A percentile compares a stretch with the other conserved stretches of the same genome.
Conservation (phyloP, 441 rosid species). For the Viola pubescens region DNA sequence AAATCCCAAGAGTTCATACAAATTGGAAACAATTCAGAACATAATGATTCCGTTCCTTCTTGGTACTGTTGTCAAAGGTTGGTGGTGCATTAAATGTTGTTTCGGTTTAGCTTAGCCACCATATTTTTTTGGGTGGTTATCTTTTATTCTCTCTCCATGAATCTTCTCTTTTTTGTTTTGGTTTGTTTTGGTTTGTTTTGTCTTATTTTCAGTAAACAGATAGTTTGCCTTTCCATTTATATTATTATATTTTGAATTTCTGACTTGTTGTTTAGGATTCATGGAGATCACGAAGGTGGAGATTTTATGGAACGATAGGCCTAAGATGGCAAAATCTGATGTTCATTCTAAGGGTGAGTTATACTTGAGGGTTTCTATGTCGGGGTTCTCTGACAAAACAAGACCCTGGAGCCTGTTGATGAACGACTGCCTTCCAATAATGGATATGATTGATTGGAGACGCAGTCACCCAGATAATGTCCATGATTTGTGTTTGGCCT, state of each 20-base stretch:
- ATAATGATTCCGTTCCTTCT: slow-evolving; percentile 67
- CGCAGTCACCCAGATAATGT: slow-evolving; percentile 92
- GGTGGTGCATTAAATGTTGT: background rate
- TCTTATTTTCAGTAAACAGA: background rate
- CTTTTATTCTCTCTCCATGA: background rate
- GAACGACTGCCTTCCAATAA: slow-evolving; percentile 56
- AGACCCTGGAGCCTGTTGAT: slow-evolving; percentile 61
- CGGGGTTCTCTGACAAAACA: slow-evolving; percentile 33
- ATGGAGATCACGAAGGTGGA: slow-evolving; percentile 69
- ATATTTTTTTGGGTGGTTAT: background rate
- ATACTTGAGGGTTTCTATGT: slow-evolving; percentile 65
- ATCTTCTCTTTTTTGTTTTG: background rate
- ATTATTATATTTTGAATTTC: slow-evolving; percentile 14
- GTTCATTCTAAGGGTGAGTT: slow-evolving; percentile 51
- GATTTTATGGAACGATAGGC: slow-evolving; percentile 65
- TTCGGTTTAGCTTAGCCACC: too few relatives aligned
- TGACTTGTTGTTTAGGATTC: slow-evolving; percentile 44
- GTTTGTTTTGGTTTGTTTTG: slow-evolving; percentile 9
- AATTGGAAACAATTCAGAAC: slow-evolving; percentile 40
- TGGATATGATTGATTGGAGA: slow-evolving; percentile 81
- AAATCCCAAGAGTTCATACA: slow-evolving; percentile 30
- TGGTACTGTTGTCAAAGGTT: slow-evolving; percentile 70
- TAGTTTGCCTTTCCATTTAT: slow-evolving; percentile 3
- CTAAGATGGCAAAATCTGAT: slow-evolving; percentile 32
- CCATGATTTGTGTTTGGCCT: slow-evolving; percentile 57